Percentiles rank a stretch among this genome's conserved stretches.
phyloP scores from a whole-genome alignment of 1,139 yeast genomes.

The Candida sp. region DNA sequence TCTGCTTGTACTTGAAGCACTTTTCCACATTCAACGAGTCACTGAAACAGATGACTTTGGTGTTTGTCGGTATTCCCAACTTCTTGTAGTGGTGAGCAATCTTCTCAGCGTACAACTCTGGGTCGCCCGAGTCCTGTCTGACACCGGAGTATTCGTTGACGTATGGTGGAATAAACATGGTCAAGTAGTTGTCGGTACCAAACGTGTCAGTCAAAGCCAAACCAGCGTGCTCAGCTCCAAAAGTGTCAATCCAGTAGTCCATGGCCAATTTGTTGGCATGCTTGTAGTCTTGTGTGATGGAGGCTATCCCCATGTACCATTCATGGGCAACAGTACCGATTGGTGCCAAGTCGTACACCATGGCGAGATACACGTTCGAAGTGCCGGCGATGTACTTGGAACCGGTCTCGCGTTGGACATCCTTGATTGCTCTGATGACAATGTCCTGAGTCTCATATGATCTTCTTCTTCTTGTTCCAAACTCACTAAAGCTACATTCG shows the following conservation, averaged over 20 bases:
- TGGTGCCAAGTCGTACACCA: slow-evolving; percentile 66
- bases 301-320: slow-evolving; percentile 99
- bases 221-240: slow-evolving; percentile 82
- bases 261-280: slow-evolving; percentile 79
- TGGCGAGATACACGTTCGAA: slow-evolving; percentile 86
- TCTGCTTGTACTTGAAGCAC: slow-evolving; percentile 67
- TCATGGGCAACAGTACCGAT: slow-evolving; percentile 99
- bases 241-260: slow-evolving; percentile 87
- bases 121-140: slow-evolving; percentile 98
- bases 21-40: slow-evolving; percentile 86
- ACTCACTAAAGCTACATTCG: slow-evolving; percentile 82
- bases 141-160: slow-evolving; percentile 88
- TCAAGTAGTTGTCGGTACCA: slow-evolving; percentile 86
- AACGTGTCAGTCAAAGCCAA: slow-evolving; percentile 96
- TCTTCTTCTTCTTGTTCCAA: slow-evolving; percentile 94
- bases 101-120: slow-evolving; percentile 71
- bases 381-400: slow-evolving; percentile 67
- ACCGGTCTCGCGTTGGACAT: slow-evolving; percentile 41
- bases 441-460: slow-evolving; percentile 75
- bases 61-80: slow-evolving; percentile 58
- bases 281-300: slow-evolving; percentile 76
- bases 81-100: slow-evolving; percentile 72
- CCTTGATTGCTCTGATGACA: slow-evolving; percentile 69
- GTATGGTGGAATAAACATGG: slow-evolving; percentile 65
- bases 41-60: slow-evolving; percentile 81